These are phyloP conservation scores for Russula vinacea DNA, from an alignment of 768 basidiomycete species.

Conservation along the genomic window DNA sequence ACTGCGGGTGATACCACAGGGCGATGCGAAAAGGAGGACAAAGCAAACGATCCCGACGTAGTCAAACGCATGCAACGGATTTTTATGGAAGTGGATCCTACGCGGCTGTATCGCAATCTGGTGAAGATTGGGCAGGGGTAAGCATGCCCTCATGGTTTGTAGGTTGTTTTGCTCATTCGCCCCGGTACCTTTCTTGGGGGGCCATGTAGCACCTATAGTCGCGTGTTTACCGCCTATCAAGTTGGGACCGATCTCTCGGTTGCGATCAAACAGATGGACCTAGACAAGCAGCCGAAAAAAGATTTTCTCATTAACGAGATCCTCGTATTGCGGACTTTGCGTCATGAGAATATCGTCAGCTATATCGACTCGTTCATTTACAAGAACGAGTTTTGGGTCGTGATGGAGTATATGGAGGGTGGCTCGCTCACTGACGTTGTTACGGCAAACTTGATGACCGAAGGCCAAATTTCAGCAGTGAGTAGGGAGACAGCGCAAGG, in stretches of 20 bases:
- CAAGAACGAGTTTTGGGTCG: slow-evolving; percentile 98
- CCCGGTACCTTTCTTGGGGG: slow-evolving; percentile 8
- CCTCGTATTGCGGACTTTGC: slow-evolving; percentile 96
- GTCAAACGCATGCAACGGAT: slow-evolving; percentile 88
- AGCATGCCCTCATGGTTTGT: slow-evolving; percentile 33
- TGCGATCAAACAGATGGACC: slow-evolving; percentile 99
- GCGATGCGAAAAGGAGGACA: slow-evolving; percentile 79
- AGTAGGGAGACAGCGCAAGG: slow-evolving; percentile 91
- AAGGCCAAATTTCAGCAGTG: slow-evolving; percentile 98
- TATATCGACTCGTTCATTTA: slow-evolving; percentile 98
- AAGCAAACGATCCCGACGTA: slow-evolving; percentile 71
- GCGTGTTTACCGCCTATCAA: slow-evolving; percentile 98
- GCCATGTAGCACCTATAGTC: slow-evolving; percentile 78
- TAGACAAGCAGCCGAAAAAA: slow-evolving; percentile 99
- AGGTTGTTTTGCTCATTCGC: slow-evolving; percentile 14
- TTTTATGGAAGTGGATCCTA: slow-evolving; percentile 97
- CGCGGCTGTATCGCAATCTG: slow-evolving; percentile 83
- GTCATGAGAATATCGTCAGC: slow-evolving; percentile 98
- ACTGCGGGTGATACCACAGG: slow-evolving; percentile 73
- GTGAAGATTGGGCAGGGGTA: slow-evolving; percentile 99
- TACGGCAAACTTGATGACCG: slow-evolving; percentile 94
- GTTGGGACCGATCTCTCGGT: slow-evolving; percentile 92
- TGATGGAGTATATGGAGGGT: slow-evolving; percentile 99
- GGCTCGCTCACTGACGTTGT: slow-evolving; percentile 94
- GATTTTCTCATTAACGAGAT: slow-evolving; percentile 99